These are phyloP conservation scores for Stropharia rugosoannulata DNA, from an alignment of 768 basidiomycete genomes.

Conservation along the genomic window DNA sequence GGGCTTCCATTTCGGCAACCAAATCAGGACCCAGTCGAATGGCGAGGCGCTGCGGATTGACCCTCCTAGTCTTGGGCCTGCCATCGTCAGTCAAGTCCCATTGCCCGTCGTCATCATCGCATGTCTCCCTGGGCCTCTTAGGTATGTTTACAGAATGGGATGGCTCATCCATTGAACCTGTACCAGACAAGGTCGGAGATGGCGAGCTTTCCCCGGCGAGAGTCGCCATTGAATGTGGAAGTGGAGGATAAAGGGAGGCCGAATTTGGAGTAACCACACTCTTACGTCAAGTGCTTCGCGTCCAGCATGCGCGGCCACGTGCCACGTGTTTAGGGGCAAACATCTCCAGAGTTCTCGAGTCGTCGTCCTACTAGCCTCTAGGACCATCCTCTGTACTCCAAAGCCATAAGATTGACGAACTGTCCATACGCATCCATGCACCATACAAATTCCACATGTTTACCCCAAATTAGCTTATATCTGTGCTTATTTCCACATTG, in stretches of 20 bases:
- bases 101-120: conserved; percentile 19
- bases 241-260: conserved; percentile 6
- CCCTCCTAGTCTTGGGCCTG: conserved; percentile 46
- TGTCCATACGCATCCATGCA: too few species aligned
- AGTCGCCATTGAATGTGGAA: conserved; percentile 30
- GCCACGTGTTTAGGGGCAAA: neutral
- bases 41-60: conserved; percentile 73
- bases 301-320: neutral
- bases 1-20: conserved; percentile 70
- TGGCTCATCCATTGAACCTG: conserved; percentile 12
- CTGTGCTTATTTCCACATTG: too few species aligned
- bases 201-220: conserved; percentile 17
- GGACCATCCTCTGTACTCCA: too few species aligned
- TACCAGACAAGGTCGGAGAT: conserved; percentile 15
- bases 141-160: conserved; percentile 12
- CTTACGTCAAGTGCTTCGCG: neutral
- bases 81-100: conserved; percentile 32
- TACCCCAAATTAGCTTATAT: too few species aligned
- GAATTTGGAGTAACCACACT: conserved; percentile 4
- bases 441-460: too few species aligned
- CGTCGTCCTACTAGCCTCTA: too few species aligned
- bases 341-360: too few species aligned
- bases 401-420: too few species aligned
- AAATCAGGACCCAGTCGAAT: conserved; percentile 63
- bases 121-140: conserved; percentile 19